Base-by-base conservation (phyloP, 2,329 filamentous ascomycete species). In the Diplodia corticola region DNA sequence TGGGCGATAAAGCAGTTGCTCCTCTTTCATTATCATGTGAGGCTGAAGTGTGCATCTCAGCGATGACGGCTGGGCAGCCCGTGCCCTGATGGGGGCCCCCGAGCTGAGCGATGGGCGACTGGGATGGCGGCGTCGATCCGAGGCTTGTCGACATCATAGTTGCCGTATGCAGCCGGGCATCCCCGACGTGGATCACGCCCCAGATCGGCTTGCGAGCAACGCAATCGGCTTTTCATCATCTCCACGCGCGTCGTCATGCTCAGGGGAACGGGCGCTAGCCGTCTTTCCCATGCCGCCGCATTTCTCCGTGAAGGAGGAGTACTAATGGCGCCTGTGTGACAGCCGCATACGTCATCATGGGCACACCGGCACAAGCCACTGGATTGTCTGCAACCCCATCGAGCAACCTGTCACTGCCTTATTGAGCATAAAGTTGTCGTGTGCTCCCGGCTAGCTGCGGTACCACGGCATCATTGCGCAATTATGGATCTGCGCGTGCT, bases 311-410 rank as follows among this genome's bases (percentile, higher is more conserved):
- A 22, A 35, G 30, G n/a, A 22, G 35, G n/a, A 3, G 5, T 20
- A n/a, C 15, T 13, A 13, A 26, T 26, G 48, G 48, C 28, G 50
- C 33, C n/a, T 35, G 51, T 35, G 28, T 54, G 22, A 20, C 57
- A 48, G 57, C 57, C 57, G 57, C 57, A 33, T 48, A 61, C 57
- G 57, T 61, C 57, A 61, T 61, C 22, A 12, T 20, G 7, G 22
- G 40, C 17, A 44, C 40, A 13, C 40, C n/a, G n/a, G 40, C 40
- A 17, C 40, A 44, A 44, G 40, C 40, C 10, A n/a, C 26, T 30
- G 6, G 20, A 22, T 57, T 17, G 5, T 33, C 9, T 15, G 28
- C n/a, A 54, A 22, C n/a, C 26, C 5, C 26, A 12, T 35, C 26
- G 13, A 35, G 28, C 57, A 61, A 61, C 37, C 17, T 61, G 57